Conservation (phyloP, 106 monocot genomes). For the Apostasia shenzhenica region DNA sequence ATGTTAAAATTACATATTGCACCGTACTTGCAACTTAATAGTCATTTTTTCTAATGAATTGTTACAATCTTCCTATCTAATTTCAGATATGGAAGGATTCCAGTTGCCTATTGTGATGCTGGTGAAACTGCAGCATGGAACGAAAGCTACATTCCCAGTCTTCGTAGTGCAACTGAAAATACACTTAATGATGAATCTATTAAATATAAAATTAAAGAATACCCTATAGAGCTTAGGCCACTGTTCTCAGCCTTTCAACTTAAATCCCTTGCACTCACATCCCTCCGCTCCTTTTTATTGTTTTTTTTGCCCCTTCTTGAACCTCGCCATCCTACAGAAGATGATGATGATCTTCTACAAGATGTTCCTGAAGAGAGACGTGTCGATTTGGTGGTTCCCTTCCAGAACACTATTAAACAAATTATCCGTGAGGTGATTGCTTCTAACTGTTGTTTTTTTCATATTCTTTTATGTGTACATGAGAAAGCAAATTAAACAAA, state of each 20-base stretch:
- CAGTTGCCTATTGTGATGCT: constrained; percentile 79
- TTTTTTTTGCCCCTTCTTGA: constrained; percentile 92
- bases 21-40: not conserved
- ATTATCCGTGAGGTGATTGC: constrained; percentile 72
- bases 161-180: constrained; percentile 16
- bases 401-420: constrained; percentile 85
- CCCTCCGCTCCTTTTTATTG: constrained; percentile 76
- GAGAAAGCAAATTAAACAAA: too few relatives aligned
- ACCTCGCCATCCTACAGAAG: constrained; percentile 38
- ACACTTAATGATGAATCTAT: constrained; percentile 9
- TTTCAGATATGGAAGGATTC: constrained; percentile 46
- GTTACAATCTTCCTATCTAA: not conserved
- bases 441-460: constrained; percentile 1
- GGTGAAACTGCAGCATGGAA: constrained; percentile 35
- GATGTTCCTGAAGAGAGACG: constrained; percentile 35
- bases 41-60: not conserved
- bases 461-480: not conserved
- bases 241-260: constrained; percentile 81
- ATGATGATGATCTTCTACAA: constrained; percentile 57
- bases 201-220: constrained; percentile 45
- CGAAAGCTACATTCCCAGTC: constrained; percentile 17
- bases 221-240: constrained; percentile 69
- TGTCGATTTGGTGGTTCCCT: constrained; percentile 71
- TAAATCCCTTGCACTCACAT: constrained; percentile 60
- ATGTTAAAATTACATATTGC: not conserved